Percentiles rank a stretch among this genome's conserved stretches.
Conservation (phyloP, 495 filamentous ascomycete species). For the Cudoniella acicularis region DNA sequence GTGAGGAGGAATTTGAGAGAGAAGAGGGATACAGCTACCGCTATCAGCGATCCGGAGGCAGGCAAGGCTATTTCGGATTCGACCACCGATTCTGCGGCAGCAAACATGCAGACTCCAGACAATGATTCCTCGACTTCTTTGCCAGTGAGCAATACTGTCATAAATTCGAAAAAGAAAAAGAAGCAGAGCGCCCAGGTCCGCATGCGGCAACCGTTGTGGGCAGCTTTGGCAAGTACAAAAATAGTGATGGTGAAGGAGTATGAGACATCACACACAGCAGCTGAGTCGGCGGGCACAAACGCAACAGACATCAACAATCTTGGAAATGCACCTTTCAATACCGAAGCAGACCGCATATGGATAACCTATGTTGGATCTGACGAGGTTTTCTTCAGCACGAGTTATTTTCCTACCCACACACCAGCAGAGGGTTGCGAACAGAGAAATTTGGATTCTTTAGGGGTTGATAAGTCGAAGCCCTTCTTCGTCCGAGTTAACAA, state of each 20-base stretch:
- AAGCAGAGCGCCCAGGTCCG: conserved; percentile 86
- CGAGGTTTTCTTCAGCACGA: conserved; percentile 78
- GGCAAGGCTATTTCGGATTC: conserved; percentile 37
- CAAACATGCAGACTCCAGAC: conserved; percentile 10
- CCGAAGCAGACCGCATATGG: conserved; percentile 76
- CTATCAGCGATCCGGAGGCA: conserved; percentile 52
- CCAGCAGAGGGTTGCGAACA: conserved; percentile 20
- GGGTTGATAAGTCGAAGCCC: conserved; percentile 62
- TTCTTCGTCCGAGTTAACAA: conserved; percentile 89
- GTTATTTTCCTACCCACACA: conserved; percentile 48
- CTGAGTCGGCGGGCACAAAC: conserved; percentile 67
- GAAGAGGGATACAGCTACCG: conserved; percentile 36
- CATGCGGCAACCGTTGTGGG: conserved; percentile 90
- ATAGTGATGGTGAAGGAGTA: conserved; percentile 92
- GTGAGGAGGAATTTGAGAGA: conserved; percentile 40
- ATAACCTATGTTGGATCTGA: conserved; percentile 79
- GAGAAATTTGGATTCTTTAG: conserved; percentile 32
- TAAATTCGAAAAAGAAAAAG: conserved; percentile 73
- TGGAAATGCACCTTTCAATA: conserved; percentile 69
- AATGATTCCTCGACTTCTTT: conserved; percentile 18
- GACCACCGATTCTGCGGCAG: conserved; percentile 13
- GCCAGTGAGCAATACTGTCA: conserved; percentile 28
- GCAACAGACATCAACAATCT: conserved; percentile 76
- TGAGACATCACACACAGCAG: conserved; percentile 75
- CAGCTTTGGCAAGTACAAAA: conserved; percentile 88